phyloP scores from a whole-genome alignment of 129 eudicot genomes.

The Silybum marianum region DNA sequence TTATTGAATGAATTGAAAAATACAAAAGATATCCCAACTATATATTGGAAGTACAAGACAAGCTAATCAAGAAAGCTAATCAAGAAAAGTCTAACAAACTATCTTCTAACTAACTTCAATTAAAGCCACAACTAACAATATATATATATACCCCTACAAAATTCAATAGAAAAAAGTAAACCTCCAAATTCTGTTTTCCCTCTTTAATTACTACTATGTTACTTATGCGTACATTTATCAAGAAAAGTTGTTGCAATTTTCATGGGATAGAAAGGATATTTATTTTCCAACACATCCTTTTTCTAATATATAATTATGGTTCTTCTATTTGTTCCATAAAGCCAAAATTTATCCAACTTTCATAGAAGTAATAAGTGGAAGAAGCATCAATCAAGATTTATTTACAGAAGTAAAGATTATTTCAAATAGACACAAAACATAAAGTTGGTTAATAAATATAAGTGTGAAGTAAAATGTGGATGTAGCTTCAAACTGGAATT shows the following conservation, averaged over 20 bases:
- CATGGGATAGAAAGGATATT: background rate
- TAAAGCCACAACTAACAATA: too few species aligned
- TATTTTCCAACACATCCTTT: background rate
- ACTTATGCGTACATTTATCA: too few species aligned
- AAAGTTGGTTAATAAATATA: background rate
- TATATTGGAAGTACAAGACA: too few species aligned
- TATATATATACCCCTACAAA: too few species aligned
- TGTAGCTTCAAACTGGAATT: background rate
- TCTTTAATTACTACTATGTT: too few species aligned
- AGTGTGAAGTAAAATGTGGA: background rate
- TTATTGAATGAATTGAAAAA: too few species aligned
- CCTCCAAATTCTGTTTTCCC: too few species aligned
- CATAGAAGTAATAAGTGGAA: background rate
- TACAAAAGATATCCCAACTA: too few species aligned
- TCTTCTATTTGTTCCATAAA: background rate
- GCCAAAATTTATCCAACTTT: background rate
- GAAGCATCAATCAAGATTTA: background rate
- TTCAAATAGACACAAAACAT: background rate
- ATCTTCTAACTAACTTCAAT: too few species aligned
- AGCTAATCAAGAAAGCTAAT: too few species aligned
- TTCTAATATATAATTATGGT: background rate
- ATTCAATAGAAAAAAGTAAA: too few species aligned
- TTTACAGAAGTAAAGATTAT: background rate
- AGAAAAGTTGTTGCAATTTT: background rate
- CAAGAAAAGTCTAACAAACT: too few species aligned